Percentiles rank a stretch among this genome's conserved stretches.
Conservation (phyloP, 345 rosid genomes). For the Pelargonium nanum region DNA sequence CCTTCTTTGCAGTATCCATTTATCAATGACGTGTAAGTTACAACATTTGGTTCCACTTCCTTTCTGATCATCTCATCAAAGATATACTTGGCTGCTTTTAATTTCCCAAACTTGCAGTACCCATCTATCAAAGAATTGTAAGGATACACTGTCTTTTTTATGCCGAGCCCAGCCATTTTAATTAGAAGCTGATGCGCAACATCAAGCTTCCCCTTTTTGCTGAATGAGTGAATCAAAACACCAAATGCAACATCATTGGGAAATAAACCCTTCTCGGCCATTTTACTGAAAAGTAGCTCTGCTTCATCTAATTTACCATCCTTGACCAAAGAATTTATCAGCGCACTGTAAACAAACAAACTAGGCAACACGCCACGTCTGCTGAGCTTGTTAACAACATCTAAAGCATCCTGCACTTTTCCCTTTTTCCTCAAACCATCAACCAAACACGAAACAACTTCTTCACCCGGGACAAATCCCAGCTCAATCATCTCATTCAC, state of each 20-base stretch:
- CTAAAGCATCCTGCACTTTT: slow-evolving; percentile 39
- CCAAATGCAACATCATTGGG: slow-evolving; percentile 63
- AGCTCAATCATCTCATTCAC: slow-evolving; percentile 59
- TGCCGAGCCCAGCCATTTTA: slow-evolving; percentile 41
- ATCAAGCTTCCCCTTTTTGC: slow-evolving; percentile 63
- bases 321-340: slow-evolving; percentile 66
- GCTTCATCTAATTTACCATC: slow-evolving; percentile 49
- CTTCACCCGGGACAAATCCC: slow-evolving; percentile 57
- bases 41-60: slow-evolving; percentile 59
- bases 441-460: slow-evolving; percentile 49
- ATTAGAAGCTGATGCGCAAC: slow-evolving; percentile 38
- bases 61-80: slow-evolving; percentile 43
- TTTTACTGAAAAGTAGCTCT: slow-evolving; percentile 44
- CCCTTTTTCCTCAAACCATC: slow-evolving; percentile 71
- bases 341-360: slow-evolving; percentile 63
- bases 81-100: slow-evolving; percentile 41
- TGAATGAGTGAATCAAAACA: slow-evolving; percentile 66
- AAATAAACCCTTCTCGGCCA: slow-evolving; percentile 33
- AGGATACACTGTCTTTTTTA: slow-evolving; percentile 52
- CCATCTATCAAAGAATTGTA: slow-evolving; percentile 76
- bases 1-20: slow-evolving; percentile 68
- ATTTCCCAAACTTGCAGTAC: slow-evolving; percentile 60
- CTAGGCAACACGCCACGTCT: slow-evolving; percentile 42
- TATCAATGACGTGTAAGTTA: slow-evolving; percentile 64
- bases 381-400: slow-evolving; percentile 41